A percentile compares a stretch with the other conserved stretches of the same genome.
These are phyloP conservation scores for Aeschynomene evenia DNA, from an alignment of 306 rosid genomes.

Conservation along the genomic window DNA sequence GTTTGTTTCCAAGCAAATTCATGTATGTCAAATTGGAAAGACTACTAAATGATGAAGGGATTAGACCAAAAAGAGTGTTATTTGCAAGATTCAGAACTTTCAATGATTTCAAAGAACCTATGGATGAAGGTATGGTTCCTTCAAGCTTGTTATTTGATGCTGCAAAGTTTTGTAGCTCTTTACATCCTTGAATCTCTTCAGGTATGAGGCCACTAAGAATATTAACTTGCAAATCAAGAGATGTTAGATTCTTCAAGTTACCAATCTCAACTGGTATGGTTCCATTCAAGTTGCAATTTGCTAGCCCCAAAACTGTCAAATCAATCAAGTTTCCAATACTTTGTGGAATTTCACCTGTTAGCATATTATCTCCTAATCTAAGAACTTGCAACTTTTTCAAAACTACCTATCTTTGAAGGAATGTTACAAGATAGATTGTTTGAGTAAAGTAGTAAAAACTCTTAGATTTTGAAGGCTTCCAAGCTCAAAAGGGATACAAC, in stretches of 20 bases:
- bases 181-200: conserved; percentile 51
- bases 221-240: conserved; percentile 68
- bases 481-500: conserved; percentile 64
- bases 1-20: conserved; percentile 64
- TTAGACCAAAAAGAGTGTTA: conserved; percentile 68
- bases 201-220: conserved; percentile 61
- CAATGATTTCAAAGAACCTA: conserved; percentile 54
- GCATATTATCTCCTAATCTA: conserved; percentile 65
- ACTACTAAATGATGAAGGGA: conserved; percentile 49
- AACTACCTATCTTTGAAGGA: conserved; percentile 65
- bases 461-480: conserved; percentile 56
- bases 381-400: conserved; percentile 69
- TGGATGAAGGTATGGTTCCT: conserved; percentile 56
- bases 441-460: conserved; percentile 48
- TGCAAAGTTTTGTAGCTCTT: conserved; percentile 60
- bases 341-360: conserved; percentile 60
- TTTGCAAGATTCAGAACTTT: conserved; percentile 72
- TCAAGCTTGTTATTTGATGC: conserved; percentile 70
- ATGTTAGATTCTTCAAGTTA: conserved; percentile 55
- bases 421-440: conserved; percentile 59
- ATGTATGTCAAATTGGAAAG: conserved; percentile 61
- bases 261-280: conserved; percentile 72
- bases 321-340: conserved; percentile 57
- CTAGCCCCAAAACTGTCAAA: conserved; percentile 58
- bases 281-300: conserved; percentile 66